phyloP scores from a whole-genome alignment of 345 rosid species.

The Lepidium africanum region DNA sequence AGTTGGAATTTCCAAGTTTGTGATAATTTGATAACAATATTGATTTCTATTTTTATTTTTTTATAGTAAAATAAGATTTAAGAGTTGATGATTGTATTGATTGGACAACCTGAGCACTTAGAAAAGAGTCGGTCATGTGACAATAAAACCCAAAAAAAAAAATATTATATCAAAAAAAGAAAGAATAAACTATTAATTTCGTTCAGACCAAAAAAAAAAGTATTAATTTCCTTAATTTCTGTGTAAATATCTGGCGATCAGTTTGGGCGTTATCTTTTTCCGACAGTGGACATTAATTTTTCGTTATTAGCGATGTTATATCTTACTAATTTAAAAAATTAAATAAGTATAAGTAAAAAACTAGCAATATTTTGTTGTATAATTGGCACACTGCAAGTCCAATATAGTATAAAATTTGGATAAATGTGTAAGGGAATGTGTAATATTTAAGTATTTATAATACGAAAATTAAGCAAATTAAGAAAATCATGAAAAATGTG shows the following conservation, averaged over 20 bases:
- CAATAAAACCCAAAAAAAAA: background rate
- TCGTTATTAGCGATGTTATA: background rate
- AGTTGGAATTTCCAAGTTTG: background rate
- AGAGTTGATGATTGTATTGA: background rate
- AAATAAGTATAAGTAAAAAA: background rate
- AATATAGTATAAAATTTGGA: background rate
- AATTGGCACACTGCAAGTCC: background rate
- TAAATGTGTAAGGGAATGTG: background rate
- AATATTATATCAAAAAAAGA: too few relatives aligned
- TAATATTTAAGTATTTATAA: background rate
- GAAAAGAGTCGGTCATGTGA: conserved; percentile 12
- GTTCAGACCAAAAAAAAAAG: background rate
- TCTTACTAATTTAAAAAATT: background rate
- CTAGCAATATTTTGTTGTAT: background rate
- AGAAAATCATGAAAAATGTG: background rate
- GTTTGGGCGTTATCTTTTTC: conserved; percentile 7
- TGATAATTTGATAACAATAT: background rate
- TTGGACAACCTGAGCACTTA: conserved; percentile 11
- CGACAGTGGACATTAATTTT: background rate
- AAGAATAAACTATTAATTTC: too few relatives aligned
- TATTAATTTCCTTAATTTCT: background rate
- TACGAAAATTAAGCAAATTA: background rate
- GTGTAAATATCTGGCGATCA: background rate
- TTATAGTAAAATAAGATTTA: too few relatives aligned
- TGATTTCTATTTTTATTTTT: too few relatives aligned